Base-by-base conservation (phyloP, 164 flowering plant species). In the Brasenia schreberi region DNA sequence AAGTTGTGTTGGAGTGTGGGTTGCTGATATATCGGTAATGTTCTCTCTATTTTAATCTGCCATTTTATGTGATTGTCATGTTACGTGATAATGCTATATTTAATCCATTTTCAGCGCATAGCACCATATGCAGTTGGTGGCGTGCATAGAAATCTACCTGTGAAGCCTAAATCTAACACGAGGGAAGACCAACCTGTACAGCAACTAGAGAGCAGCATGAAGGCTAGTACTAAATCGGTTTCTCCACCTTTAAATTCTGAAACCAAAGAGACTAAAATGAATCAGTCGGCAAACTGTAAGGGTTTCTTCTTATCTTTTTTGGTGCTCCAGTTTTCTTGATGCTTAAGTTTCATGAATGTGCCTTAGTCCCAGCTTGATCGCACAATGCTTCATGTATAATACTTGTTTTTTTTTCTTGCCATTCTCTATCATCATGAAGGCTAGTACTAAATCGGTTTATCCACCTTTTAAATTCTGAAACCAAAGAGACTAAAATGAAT, bases 1-100 rank as follows among this genome's bases (percentile, higher is more conserved):
- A 79, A 92, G 96, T 74, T 95, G 97, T 80, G 99, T 95, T 68
- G 99, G 97, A 65, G 92, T 95, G 12, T 95, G 99, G 99, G 99
- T 95, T 64, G 97, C 87, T 52, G 99, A 95, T 77, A 83, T 89
- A 72, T 84, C 90, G 90, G 98, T 94, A 89, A 60, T 59, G 44
- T 49, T 14, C 10, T 33, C 10, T 49, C 16, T 9, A 14, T 49
- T 49, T 9, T 49, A 14, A 49, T 49, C 56, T 49, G 12, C 10
- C 56, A 49, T 49, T 14, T 49, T 49, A 49, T 49, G 12, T 49
- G 56, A 3, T 49, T 49, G 16, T 49, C 16, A 14, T 49, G 12
- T 49, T 49, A 9, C 10, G 5, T 16, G 56, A 49, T 49, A 5
- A 45, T 14, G 16, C 56, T 14, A 49, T 49, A 14, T 33, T 33